Base-by-base conservation (phyloP, 805 yeast genomes). In the Cyberlindnera misumaiensis region DNA sequence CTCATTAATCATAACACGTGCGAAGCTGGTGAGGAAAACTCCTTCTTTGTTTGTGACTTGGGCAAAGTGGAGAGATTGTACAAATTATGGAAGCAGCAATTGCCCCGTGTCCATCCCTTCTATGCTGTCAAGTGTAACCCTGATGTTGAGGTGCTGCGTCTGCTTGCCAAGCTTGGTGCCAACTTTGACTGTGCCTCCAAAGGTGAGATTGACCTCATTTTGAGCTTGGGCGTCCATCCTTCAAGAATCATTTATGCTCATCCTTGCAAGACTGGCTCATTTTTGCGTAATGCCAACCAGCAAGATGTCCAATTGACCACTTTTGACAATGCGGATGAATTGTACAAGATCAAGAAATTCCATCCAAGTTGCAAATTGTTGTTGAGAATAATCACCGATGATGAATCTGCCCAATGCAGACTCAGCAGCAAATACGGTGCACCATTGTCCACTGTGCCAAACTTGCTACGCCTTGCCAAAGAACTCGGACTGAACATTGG, bases 51-150 rank as follows among this genome's bases (percentile, higher is more conserved):
- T 32, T 84, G 93, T 49, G 96, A 90, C 62, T 62, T 87, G 44
- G 86, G 84, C 22, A 80, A 82, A 52, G 72, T 93, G 27, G 67
- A 66, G 43, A 70, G 80, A 41, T 70, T 87, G 39, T 70, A 70
- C 43, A 45, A 60, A n/a, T 64, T 75, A 30, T 90, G 97, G 97
- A 55, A 58, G 22, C 36, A 48, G 16, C 58, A 66, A 29, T 67
- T 90, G 52, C 95, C 96, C 15, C 66, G 79, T 32, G 80, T 90
- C 28, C 72, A 74, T 40, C 96, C 97, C n/a, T 81, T 73, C 55
- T 90, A 89, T 62, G 98, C 98, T 14, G 93, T 90, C 49, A 90
- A 90, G 63, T 90, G 97, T 65, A 90, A 90, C 67, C 83, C 88
- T 28, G 80, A 87, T 56, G 50, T 64, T 6, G 64, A 64, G 39